Conservation (phyloP, 2,329 filamentous ascomycete species). For the Dissoconium aciculare region DNA sequence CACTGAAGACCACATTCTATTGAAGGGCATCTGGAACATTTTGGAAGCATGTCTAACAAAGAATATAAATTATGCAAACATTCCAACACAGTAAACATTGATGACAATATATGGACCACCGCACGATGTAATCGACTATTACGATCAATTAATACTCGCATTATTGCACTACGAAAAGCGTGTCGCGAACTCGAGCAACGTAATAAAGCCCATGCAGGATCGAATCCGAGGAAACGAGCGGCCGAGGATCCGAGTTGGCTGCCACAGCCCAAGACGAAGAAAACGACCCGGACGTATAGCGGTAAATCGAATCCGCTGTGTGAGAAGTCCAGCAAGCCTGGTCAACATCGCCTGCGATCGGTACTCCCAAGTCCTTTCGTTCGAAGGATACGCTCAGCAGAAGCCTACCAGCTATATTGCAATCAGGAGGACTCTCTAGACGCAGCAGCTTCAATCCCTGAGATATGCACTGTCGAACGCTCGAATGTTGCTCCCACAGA, state of each 20-base stretch:
- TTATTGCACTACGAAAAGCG: conserved; percentile 8
- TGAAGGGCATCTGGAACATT: too few species aligned
- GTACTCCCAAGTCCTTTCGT: conserved; percentile 11
- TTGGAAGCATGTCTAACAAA: neutral
- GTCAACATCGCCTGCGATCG: neutral
- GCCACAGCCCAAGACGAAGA: conserved; percentile 6
- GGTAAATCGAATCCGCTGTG: conserved; percentile 4
- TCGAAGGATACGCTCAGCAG: conserved; percentile 4
- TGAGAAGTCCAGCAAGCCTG: neutral
- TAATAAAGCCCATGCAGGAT: neutral
- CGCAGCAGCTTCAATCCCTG: too few species aligned
- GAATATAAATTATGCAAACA: conserved; percentile 1
- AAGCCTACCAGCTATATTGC: too few species aligned
- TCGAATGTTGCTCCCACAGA: too few species aligned
- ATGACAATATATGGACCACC: conserved; percentile 13
- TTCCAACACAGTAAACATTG: conserved; percentile 1
- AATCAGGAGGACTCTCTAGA: too few species aligned
- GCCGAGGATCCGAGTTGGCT: conserved; percentile 11
- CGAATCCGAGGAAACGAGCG: conserved; percentile 1
- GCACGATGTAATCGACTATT: conserved; percentile 12
- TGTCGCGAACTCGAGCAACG: conserved; percentile 2
- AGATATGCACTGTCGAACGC: too few species aligned
- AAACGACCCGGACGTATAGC: conserved; percentile 6
- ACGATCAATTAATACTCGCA: conserved; percentile 10
- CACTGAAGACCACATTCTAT: too few species aligned